Evolutionary conservation across 73 alveolate species (phyloP).

Genomic region (Symbiodinium pilosum): DNA sequence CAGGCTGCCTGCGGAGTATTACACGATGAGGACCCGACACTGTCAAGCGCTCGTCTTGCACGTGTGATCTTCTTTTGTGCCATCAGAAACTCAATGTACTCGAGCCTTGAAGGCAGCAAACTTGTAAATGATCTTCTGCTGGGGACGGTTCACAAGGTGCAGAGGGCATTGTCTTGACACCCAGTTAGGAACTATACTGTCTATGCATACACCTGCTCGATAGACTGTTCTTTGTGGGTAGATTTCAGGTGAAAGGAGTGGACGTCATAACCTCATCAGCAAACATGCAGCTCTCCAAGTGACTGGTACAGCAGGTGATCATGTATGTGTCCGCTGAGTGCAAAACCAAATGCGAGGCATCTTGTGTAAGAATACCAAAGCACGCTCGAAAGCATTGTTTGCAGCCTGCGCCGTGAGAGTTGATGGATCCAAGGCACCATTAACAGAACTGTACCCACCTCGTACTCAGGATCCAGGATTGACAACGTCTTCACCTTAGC

Average conservation of each 20-base stretch:
- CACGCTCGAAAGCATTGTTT: slow-evolving; percentile 97
- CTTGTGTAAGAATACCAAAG: slow-evolving; percentile 98
- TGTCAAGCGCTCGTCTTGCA: slow-evolving; percentile 97
- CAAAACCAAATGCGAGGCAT: slow-evolving; percentile 98
- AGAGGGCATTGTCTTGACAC: too few species aligned
- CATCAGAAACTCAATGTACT: slow-evolving; percentile 97
- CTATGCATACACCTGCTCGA: too few species aligned
- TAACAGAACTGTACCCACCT: background rate
- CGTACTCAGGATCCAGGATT: slow-evolving; percentile 92
- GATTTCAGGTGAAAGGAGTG: too few species aligned
- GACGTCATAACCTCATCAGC: too few species aligned
- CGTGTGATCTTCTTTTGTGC: slow-evolving; percentile 96
- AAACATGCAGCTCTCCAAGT: too few species aligned
- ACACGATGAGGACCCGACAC: slow-evolving; percentile 41
- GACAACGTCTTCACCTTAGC: slow-evolving; percentile 59
- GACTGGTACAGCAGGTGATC: background rate
- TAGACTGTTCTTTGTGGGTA: too few species aligned
- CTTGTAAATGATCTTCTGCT: too few species aligned
- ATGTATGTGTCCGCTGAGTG: background rate
- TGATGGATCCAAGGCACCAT: background rate
- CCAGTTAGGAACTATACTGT: too few species aligned
- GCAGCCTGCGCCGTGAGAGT: slow-evolving; percentile 94
- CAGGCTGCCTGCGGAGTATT: too few species aligned
- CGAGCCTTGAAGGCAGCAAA: too few species aligned
- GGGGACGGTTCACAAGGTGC: too few species aligned